Evolutionary conservation across 331 rosid species (phyloP), one percentile per base, ranked within the genome.

Genomic region (Cucumis variabilis): DNA sequence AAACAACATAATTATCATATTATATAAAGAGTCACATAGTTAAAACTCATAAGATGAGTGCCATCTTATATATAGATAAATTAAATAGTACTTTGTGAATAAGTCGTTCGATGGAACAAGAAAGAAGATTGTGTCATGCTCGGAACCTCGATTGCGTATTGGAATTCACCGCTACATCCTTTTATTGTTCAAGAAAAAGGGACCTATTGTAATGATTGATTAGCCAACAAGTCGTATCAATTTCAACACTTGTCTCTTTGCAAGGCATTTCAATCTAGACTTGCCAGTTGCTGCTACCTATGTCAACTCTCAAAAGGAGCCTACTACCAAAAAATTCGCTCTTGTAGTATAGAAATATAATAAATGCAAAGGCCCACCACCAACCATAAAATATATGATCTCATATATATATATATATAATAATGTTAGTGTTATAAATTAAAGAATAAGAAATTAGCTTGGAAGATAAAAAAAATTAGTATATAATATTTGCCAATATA

Each of bases 251-350:
- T 96, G 98, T 24, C 84, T 76, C 20, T 97, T 95, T 2, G 92
- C 98, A 0, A 85, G 88, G 24, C 93, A 91, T 55, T 81, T 93
- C 10, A 90, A 94, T 21, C 90, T 95, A 12, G 99, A 97, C 2
- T 91, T 94, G 69, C 98, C 98, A 0, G 94, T 93, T 8, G 96
- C 98, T 2, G 95, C 98, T 1, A 95, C 94, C 50, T 95, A 95
- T 86, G 95, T 93, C 94, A 95, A 97, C 88, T 76, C 98, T 1
- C 98, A 97, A 86, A 97, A 94, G 85, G 98, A 97, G 62, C 98
- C 98, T 3, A 93, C 93, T 0, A 48, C 84, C 68, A 91, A 73
- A 91, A 92, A 85, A 51, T 37, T 50, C 23, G 65, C 65, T 17
- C 65, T 58, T 58, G 65, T 23, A 58, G 65, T 23, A 6, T 58